Evolutionary conservation across 331 rosid genomes (phyloP).

Genomic region (Prunus yedoensis): DNA sequence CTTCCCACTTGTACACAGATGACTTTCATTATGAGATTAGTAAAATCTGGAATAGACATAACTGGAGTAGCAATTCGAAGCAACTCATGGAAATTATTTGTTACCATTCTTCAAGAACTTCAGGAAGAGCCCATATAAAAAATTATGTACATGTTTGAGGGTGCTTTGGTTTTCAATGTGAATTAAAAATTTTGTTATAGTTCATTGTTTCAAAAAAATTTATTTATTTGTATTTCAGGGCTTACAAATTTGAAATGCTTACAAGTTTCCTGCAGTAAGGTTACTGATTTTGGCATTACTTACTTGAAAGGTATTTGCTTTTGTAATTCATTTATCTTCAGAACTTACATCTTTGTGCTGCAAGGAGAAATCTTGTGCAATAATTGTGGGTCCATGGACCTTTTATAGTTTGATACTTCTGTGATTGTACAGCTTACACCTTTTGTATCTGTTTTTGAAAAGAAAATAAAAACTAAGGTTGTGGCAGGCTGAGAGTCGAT

Average conservation of each 20-base stretch:
- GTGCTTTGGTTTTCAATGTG: neutral
- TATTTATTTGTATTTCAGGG: slow-evolving; percentile 51
- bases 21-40: neutral
- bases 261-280: slow-evolving; percentile 81
- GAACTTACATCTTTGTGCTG: neutral
- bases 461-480: neutral
- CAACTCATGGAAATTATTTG: neutral
- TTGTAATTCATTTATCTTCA: neutral
- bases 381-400: neutral
- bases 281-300: slow-evolving; percentile 72
- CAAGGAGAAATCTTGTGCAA: neutral
- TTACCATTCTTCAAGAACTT: neutral
- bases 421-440: neutral
- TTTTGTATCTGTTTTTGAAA: neutral
- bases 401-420: neutral
- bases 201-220: neutral
- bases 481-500: neutral
- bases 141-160: neutral
- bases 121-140: neutral
- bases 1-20: neutral
- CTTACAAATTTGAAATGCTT: slow-evolving; percentile 69
- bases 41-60: neutral
- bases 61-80: neutral
- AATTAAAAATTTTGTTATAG: neutral
- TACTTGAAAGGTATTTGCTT: slow-evolving; percentile 64